These are phyloP conservation scores for Aegilops speltoides DNA, from an alignment of 176 grass and related monocot genomes.

Conservation along the genomic window DNA sequence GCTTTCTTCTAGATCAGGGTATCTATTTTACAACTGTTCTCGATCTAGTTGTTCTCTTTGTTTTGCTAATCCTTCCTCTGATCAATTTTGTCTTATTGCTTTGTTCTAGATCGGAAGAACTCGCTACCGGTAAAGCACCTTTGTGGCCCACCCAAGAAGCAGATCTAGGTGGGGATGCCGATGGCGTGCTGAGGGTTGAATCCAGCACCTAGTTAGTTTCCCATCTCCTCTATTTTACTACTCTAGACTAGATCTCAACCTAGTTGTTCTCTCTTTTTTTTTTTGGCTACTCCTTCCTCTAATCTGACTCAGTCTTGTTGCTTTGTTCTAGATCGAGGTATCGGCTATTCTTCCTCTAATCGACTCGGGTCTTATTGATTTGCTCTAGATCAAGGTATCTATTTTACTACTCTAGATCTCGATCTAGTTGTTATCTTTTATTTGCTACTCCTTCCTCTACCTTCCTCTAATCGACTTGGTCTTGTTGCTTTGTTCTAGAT, in stretches of 20 bases:
- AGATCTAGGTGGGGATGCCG: neutral
- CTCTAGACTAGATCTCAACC: neutral
- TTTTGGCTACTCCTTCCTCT: neutral
- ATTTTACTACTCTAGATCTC: neutral
- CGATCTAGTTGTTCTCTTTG: neutral
- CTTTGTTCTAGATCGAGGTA: too few relatives aligned
- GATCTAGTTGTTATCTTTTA: neutral
- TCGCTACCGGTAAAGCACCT: neutral
- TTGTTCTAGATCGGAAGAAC: neutral
- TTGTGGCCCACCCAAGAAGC: neutral
- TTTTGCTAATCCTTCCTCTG: neutral
- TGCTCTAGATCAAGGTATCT: too few relatives aligned
- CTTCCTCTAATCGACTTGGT: neutral
- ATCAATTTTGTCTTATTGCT: neutral
- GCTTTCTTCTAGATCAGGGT: too few relatives aligned
- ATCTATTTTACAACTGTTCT: neutral
- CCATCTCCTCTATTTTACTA: neutral
- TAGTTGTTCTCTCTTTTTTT: neutral
- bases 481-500: slow-evolving; percentile 8
- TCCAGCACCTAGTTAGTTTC: neutral
- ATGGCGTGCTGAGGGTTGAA: neutral
- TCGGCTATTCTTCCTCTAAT: too few relatives aligned
- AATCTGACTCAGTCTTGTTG: too few relatives aligned
- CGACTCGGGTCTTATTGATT: too few relatives aligned
- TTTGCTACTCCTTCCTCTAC: neutral